These are phyloP conservation scores for Canariomyces notabilis DNA, from an alignment of 2,329 filamentous ascomycete genomes.

Conservation along the genomic window DNA sequence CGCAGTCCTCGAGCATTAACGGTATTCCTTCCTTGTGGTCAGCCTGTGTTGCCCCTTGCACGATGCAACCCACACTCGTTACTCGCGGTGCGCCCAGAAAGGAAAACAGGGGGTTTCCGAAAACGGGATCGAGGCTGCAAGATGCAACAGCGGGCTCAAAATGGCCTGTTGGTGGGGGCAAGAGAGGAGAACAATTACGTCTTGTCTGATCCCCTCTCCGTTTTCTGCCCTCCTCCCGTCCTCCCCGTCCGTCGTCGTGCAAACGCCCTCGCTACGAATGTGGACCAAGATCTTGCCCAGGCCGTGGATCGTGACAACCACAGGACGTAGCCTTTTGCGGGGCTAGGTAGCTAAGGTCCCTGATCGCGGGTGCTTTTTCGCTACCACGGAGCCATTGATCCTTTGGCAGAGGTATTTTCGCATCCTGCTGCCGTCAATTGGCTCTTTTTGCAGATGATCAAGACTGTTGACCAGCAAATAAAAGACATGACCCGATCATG, in stretches of 20 bases:
- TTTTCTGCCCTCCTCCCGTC: not conserved
- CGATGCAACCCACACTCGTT: conserved; percentile 11
- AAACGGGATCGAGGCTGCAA: conserved; percentile 6
- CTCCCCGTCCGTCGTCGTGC: not conserved
- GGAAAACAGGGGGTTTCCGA: conserved; percentile 5
- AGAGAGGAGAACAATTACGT: not conserved
- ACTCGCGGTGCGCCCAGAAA: conserved; percentile 1
- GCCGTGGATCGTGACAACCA: not conserved
- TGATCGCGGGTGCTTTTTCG: not conserved
- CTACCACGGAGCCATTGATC: not conserved
- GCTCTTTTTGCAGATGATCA: not conserved
- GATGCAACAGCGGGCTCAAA: not conserved
- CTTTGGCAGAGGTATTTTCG: not conserved
- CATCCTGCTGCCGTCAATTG: not conserved
- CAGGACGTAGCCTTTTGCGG: not conserved
- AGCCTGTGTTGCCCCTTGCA: not conserved
- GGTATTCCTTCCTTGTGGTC: not conserved
- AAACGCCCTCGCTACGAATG: not conserved
- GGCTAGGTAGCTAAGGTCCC: not conserved
- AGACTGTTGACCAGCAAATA: not conserved
- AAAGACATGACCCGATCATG: conserved; percentile 2
- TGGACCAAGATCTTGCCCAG: not conserved
- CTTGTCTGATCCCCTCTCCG: not conserved
- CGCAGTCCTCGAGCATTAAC: too few species aligned
- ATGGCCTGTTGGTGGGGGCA: not conserved